Evolutionary conservation across 2,329 filamentous ascomycete species (phyloP).

Genomic region (Penicillium palitans): DNA sequence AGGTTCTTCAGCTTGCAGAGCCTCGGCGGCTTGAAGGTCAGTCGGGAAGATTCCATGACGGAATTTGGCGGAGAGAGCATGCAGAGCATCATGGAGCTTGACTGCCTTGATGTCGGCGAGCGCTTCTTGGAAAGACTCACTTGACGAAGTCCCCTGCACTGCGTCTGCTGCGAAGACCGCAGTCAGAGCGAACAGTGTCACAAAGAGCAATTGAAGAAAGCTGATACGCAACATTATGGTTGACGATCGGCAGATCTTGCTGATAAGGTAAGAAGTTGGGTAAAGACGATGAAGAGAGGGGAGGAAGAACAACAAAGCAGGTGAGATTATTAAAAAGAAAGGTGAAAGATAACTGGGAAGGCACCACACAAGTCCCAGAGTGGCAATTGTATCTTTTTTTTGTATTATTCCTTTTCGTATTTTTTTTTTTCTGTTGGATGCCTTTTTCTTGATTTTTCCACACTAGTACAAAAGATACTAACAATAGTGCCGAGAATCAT

Average conservation of each 20-base stretch:
- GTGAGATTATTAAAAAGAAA: not conserved
- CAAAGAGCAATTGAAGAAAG: constrained; percentile 27
- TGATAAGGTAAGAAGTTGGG: not conserved
- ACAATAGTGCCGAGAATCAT: not conserved
- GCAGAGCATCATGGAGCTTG: constrained; percentile 66
- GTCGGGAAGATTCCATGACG: constrained; percentile 68
- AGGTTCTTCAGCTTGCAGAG: constrained; percentile 61
- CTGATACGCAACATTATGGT: constrained; percentile 24
- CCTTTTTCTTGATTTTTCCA: constrained; percentile 2
- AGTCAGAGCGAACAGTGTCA: constrained; percentile 30
- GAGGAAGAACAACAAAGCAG: constrained; percentile 1
- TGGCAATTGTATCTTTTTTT: not conserved
- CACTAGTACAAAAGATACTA: constrained; percentile 1
- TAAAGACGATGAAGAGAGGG: not conserved
- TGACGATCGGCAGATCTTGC: not conserved
- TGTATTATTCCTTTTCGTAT: not conserved
- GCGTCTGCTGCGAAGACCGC: constrained; percentile 27
- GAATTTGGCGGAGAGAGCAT: constrained; percentile 63
- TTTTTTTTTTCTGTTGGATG: not conserved
- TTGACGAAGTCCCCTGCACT: constrained; percentile 14
- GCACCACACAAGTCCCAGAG: not conserved
- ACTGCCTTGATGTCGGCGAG: constrained; percentile 59
- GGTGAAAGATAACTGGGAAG: not conserved
- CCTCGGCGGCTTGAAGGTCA: constrained; percentile 64
- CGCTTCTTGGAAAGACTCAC: constrained; percentile 53